Evolutionary conservation across 2,329 filamentous ascomycete species (phyloP).

Genomic region (Emergomyces africanus): DNA sequence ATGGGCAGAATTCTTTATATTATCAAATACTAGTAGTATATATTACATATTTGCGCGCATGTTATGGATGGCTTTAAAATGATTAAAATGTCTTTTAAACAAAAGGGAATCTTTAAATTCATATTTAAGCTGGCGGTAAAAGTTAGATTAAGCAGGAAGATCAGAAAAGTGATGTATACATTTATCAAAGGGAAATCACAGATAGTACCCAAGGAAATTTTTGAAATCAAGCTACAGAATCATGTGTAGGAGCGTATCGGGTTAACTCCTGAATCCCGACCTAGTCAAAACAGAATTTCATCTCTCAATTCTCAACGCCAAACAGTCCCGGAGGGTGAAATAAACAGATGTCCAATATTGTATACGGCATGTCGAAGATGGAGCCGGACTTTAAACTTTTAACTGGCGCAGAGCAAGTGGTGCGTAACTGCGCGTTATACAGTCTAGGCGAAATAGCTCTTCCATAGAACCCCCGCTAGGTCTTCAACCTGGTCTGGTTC

Average conservation of each 20-base stretch:
- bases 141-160: not conserved
- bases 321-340: not conserved
- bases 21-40: no score
- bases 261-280: not conserved
- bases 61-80: not conserved
- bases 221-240: not conserved
- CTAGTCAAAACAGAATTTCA: not conserved
- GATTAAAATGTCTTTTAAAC: not conserved
- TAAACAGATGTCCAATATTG: not conserved
- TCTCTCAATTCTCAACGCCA: not conserved
- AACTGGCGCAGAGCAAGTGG: not conserved
- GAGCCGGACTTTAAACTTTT: not conserved
- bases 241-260: not conserved
- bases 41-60: no score
- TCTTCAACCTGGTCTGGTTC: conserved; percentile 88
- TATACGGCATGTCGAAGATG: not conserved
- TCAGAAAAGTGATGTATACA: not conserved
- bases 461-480: conserved; percentile 92
- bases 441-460: conserved; percentile 85
- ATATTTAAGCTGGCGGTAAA: not conserved
- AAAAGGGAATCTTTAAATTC: not conserved
- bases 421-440: not conserved
- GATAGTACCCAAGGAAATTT: not conserved
- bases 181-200: not conserved
- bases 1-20: no score